phyloP scores from a whole-genome alignment of 2,329 filamentous ascomycete genomes.

The Aspergillus pseudoglaucus region DNA sequence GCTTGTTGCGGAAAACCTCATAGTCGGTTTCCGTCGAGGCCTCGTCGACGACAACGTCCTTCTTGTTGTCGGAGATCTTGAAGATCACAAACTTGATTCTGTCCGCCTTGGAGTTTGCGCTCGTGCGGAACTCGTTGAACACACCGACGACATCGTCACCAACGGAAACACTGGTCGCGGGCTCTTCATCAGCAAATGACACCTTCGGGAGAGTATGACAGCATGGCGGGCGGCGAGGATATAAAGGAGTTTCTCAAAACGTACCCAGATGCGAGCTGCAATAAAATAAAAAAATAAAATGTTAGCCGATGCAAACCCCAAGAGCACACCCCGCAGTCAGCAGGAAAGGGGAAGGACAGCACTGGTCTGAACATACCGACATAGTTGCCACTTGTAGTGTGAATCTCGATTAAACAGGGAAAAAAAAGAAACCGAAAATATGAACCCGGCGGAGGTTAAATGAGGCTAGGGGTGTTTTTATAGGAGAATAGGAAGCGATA shows the following conservation, averaged over 20 bases:
- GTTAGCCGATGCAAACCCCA: conserved; percentile 3
- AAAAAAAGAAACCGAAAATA: conserved; percentile 3
- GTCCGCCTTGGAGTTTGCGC: conserved; percentile 18
- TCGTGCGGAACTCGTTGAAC: conserved; percentile 45
- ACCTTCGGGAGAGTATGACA: neutral
- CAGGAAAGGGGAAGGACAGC: neutral
- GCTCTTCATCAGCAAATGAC: neutral
- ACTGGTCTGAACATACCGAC: conserved; percentile 22
- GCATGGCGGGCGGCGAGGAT: conserved; percentile 1
- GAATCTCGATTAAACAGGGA: neutral
- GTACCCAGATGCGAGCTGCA: conserved; percentile 33
- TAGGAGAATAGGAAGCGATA: neutral
- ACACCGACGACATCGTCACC: conserved; percentile 41
- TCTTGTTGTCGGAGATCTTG: conserved; percentile 47
- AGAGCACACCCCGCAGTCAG: neutral
- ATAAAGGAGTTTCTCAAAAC: conserved; percentile 4
- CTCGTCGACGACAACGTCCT: conserved; percentile 44
- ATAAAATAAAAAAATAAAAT: conserved; percentile 5
- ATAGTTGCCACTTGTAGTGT: conserved; percentile 17
- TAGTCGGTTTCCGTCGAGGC: conserved; percentile 40
- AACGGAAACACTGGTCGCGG: conserved; percentile 36
- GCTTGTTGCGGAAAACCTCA: conserved; percentile 43
- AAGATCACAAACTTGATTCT: conserved; percentile 47
- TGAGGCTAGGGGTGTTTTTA: neutral
- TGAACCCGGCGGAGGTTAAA: neutral